These are phyloP conservation scores for Sclerotinia spermophila DNA, from an alignment of 2,329 filamentous ascomycete species.

Conservation along the genomic window DNA sequence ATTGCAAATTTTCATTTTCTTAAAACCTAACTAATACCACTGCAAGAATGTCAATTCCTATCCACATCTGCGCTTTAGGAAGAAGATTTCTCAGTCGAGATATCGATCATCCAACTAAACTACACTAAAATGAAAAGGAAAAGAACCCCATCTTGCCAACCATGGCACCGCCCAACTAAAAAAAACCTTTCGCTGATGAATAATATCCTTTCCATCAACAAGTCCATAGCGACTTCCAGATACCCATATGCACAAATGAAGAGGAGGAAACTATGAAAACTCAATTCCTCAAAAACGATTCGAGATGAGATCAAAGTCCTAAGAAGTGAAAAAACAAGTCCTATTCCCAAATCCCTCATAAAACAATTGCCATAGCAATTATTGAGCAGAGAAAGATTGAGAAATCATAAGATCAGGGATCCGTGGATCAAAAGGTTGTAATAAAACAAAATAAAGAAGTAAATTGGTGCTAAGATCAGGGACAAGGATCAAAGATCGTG, in stretches of 20 bases:
- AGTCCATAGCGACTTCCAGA: neutral
- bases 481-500: slow-evolving; percentile 24
- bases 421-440: slow-evolving; percentile 23
- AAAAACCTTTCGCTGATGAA: neutral
- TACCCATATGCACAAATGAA: neutral
- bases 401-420: slow-evolving; percentile 19
- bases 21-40: neutral
- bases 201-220: neutral
- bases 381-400: neutral
- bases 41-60: neutral
- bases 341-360: slow-evolving; percentile 8
- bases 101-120: neutral
- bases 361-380: neutral
- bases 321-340: slow-evolving; percentile 28
- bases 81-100: neutral
- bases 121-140: neutral
- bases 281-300: neutral
- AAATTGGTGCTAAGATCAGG: slow-evolving; percentile 22
- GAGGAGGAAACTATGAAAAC: neutral
- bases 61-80: neutral
- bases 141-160: neutral
- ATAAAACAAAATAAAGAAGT: slow-evolving; percentile 26
- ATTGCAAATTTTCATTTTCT: neutral
- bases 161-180: neutral
- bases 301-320: slow-evolving; percentile 19